Conservation (phyloP, 2,329 filamentous ascomycete genomes). For the Aspergillus sp. region DNA sequence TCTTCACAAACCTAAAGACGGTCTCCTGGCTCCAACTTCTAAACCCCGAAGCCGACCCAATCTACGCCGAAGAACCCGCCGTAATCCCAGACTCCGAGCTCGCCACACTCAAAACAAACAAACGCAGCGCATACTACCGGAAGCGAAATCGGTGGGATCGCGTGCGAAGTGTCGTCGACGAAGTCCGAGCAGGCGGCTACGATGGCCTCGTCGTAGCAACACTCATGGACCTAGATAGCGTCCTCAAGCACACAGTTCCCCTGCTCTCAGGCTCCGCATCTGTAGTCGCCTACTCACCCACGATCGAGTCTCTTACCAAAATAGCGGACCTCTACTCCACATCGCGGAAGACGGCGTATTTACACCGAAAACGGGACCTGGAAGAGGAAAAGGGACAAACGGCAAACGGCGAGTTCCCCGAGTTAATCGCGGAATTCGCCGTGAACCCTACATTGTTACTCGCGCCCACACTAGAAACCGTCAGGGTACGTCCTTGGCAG, state of each 20-base stretch:
- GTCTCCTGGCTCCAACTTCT: conserved; percentile 92
- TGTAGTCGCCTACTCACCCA: conserved; percentile 80
- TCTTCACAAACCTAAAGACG: conserved; percentile 76
- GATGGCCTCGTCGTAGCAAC: conserved; percentile 80
- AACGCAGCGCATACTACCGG: conserved; percentile 80
- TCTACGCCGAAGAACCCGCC: conserved; percentile 68
- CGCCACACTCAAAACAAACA: conserved; percentile 73
- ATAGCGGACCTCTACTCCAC: conserved; percentile 84
- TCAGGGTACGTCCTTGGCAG: conserved; percentile 78
- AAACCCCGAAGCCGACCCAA: conserved; percentile 70
- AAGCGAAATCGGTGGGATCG: conserved; percentile 83
- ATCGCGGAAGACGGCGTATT: conserved; percentile 72
- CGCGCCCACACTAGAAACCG: conserved; percentile 77
- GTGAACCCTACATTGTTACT: conserved; percentile 83
- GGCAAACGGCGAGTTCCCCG: conserved; percentile 21
- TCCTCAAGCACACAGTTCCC: conserved; percentile 74
- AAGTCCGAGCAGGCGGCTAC: conserved; percentile 73
- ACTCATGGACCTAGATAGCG: conserved; percentile 74
- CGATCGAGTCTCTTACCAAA: conserved; percentile 73
- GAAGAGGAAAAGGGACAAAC: conserved; percentile 16
- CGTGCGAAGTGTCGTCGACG: conserved; percentile 70
- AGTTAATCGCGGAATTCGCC: conserved; percentile 68
- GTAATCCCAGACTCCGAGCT: conserved; percentile 61
- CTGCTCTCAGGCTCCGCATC: conserved; percentile 80
- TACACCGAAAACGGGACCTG: conserved; percentile 37